Evolutionary conservation across 2,329 filamentous ascomycete species (phyloP).

Genomic region (Xylaria sp.): DNA sequence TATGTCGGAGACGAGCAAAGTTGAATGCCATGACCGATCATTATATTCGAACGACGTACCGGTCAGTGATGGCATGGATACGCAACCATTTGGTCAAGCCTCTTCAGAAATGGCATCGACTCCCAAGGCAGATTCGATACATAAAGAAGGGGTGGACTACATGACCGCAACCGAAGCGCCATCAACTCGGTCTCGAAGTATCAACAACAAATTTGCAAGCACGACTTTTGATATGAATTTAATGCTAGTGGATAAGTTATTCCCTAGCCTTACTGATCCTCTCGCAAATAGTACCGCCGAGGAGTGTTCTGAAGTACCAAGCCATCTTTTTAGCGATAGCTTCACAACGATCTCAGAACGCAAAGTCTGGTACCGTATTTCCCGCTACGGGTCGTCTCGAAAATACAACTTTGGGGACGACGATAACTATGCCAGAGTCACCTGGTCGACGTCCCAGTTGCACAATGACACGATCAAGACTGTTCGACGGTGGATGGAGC

Average conservation of each 20-base stretch:
- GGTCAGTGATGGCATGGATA: constrained; percentile 3
- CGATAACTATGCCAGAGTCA: constrained; percentile 54
- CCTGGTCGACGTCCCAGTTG: constrained; percentile 51
- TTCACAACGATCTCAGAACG: constrained; percentile 53
- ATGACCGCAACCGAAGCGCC: not conserved
- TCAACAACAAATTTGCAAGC: constrained; percentile 30
- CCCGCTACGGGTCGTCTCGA: constrained; percentile 53
- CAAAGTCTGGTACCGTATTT: constrained; percentile 61
- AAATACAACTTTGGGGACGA: constrained; percentile 53
- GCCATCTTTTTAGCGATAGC: constrained; percentile 46
- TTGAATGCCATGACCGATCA: constrained; percentile 13
- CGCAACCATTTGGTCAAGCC: not conserved
- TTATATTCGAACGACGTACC: constrained; percentile 32
- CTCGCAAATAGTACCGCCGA: constrained; percentile 2
- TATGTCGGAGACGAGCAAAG: constrained; percentile 7
- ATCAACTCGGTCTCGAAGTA: constrained; percentile 17
- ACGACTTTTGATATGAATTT: constrained; percentile 25
- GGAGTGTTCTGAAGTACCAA: constrained; percentile 35
- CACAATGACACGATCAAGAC: constrained; percentile 51
- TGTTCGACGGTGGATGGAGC: constrained; percentile 61
- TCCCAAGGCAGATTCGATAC: constrained; percentile 16
- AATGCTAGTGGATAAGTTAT: constrained; percentile 29
- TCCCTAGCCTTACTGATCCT: constrained; percentile 26
- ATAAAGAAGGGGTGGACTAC: not conserved
- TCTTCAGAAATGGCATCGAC: constrained; percentile 19